These are phyloP conservation scores for Microsporum canis DNA, from an alignment of 2,329 filamentous ascomycete genomes.

Conservation along the genomic window DNA sequence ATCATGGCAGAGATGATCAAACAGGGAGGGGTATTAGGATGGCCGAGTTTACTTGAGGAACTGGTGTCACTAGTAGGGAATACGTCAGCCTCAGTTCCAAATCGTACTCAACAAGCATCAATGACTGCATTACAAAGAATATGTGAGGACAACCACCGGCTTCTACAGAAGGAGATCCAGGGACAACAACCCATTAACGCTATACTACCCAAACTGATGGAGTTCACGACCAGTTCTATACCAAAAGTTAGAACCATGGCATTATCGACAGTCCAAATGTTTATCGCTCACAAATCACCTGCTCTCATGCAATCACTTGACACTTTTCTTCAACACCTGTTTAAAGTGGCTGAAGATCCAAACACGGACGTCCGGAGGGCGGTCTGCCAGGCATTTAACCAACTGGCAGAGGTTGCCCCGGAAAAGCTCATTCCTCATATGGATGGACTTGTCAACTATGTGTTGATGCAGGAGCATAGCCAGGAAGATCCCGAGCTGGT, in stretches of 20 bases:
- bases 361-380: conserved; percentile 77
- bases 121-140: conserved; percentile 91
- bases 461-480: conserved; percentile 76
- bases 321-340: conserved; percentile 68
- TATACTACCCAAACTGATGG: conserved; percentile 79
- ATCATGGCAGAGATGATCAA: conserved; percentile 87
- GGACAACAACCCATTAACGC: conserved; percentile 79
- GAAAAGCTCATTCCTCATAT: conserved; percentile 87
- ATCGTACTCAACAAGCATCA: conserved; percentile 75
- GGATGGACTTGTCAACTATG: conserved; percentile 79
- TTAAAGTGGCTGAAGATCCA: conserved; percentile 64
- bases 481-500: conserved; percentile 76
- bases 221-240: conserved; percentile 66
- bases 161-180: conserved; percentile 76
- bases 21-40: conserved; percentile 72
- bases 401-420: conserved; percentile 79
- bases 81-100: conserved; percentile 52
- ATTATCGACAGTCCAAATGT: conserved; percentile 78
- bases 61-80: conserved; percentile 70
- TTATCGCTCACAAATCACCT: conserved; percentile 73
- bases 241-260: conserved; percentile 70
- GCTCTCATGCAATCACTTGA: conserved; percentile 73
- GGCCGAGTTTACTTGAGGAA: conserved; percentile 82
- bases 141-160: conserved; percentile 86
- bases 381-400: conserved; percentile 86